Percentiles rank a stretch among this genome's conserved stretches.
These are phyloP conservation scores for Aureobasidium sp. DNA, from an alignment of 2,329 filamentous ascomycete species.

Conservation along the genomic window DNA sequence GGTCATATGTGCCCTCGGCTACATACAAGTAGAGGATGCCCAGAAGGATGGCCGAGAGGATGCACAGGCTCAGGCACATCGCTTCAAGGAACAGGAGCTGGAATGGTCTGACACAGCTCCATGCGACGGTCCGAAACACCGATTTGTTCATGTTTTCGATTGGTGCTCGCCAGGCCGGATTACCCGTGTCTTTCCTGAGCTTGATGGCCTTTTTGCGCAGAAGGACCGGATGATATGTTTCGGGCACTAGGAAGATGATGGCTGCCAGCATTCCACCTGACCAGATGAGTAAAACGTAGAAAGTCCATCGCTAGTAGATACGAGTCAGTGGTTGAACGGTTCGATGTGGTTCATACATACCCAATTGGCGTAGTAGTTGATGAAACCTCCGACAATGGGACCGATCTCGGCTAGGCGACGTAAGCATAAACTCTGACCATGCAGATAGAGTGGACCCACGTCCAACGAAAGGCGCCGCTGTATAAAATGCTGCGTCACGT, in stretches of 20 bases:
- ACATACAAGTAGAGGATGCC: conserved; percentile 67
- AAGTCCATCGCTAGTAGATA: conserved; percentile 38
- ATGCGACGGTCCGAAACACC: conserved; percentile 45
- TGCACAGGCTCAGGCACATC: conserved; percentile 75
- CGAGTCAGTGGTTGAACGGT: background rate
- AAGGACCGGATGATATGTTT: conserved; percentile 72
- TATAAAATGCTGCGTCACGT: conserved; percentile 41
- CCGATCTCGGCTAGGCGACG: conserved; percentile 51
- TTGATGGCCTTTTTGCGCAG: conserved; percentile 63
- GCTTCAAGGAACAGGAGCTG: conserved; percentile 73
- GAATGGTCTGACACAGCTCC: conserved; percentile 57
- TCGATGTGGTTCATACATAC: background rate
- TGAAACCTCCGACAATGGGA: conserved; percentile 64
- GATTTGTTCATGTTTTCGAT: conserved; percentile 66
- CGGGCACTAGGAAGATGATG: conserved; percentile 68
- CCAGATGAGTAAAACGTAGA: conserved; percentile 82
- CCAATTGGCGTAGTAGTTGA: conserved; percentile 67
- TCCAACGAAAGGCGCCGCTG: conserved; percentile 44
- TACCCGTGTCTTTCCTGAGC: conserved; percentile 66
- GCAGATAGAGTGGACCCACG: conserved; percentile 27
- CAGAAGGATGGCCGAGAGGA: conserved; percentile 76
- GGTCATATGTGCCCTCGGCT: background rate
- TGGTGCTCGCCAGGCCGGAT: conserved; percentile 66
- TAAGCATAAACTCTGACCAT: conserved; percentile 28
- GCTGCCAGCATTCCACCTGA: conserved; percentile 53